These are phyloP conservation scores for Lodderomyces orthopsilosis DNA, from an alignment of 1,139 yeast genomes.

Conservation along the genomic window DNA sequence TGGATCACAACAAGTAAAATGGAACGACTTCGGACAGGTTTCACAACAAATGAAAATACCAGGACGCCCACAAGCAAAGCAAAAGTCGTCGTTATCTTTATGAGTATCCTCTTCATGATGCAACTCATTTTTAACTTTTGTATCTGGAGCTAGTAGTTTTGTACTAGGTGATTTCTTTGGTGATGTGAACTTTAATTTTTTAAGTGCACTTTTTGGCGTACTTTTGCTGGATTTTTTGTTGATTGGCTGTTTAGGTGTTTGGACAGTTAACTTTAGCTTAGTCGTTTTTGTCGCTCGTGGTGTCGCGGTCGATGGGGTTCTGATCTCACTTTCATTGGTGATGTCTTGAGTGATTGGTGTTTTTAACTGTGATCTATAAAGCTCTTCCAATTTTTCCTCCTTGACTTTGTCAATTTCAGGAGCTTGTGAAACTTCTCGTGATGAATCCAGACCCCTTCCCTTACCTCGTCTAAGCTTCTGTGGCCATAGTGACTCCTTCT, in stretches of 20 bases:
- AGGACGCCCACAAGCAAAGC: constrained; percentile 82
- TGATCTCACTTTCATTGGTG: constrained; percentile 27
- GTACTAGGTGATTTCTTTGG: constrained; percentile 36
- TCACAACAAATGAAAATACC: constrained; percentile 94
- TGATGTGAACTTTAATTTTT: constrained; percentile 38
- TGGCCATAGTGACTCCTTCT: constrained; percentile 52
- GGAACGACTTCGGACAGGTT: constrained; percentile 87
- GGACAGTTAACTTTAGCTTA: constrained; percentile 14
- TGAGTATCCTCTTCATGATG: constrained; percentile 22
- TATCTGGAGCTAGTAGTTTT: constrained; percentile 27
- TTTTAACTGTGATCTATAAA: constrained; percentile 26
- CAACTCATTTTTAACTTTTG: constrained; percentile 7
- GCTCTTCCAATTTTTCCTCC: constrained; percentile 11
- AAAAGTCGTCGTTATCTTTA: constrained; percentile 77
- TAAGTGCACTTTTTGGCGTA: constrained; percentile 17
- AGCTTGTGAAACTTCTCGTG: constrained; percentile 10
- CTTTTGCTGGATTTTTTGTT: not conserved
- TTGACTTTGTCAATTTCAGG: constrained; percentile 8
- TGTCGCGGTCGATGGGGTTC: constrained; percentile 19
- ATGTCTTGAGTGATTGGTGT: constrained; percentile 23
- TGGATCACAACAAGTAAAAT: constrained; percentile 87
- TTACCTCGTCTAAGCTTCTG: constrained; percentile 17
- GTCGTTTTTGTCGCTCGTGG: constrained; percentile 11
- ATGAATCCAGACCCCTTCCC: not conserved
- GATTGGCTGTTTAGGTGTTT: constrained; percentile 14